These are phyloP conservation scores for Aspergillus cejpii DNA, from an alignment of 2,329 filamentous ascomycete species.

Conservation along the genomic window DNA sequence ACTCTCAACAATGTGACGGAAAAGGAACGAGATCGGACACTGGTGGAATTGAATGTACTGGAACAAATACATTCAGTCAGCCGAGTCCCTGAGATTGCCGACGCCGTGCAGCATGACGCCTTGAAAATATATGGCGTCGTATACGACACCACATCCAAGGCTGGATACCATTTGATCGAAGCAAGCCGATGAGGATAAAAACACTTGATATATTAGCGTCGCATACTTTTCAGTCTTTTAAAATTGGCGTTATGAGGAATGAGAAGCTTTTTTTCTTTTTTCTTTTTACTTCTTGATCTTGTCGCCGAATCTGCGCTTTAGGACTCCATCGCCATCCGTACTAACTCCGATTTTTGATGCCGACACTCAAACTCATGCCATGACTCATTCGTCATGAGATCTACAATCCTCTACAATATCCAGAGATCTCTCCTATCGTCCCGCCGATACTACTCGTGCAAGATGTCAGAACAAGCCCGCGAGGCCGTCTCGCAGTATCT, in stretches of 20 bases:
- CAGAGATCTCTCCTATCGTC: too few species aligned
- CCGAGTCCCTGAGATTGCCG: conserved; percentile 10
- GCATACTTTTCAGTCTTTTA: too few species aligned
- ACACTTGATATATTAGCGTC: too few species aligned
- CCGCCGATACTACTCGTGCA: not conserved
- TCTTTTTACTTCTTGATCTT: too few species aligned
- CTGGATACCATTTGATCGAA: not conserved
- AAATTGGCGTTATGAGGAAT: too few species aligned
- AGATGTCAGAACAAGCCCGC: not conserved
- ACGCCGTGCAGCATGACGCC: conserved; percentile 6
- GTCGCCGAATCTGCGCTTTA: too few species aligned
- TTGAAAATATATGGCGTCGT: conserved; percentile 16
- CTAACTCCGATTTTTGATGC: not conserved
- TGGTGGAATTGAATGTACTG: conserved; percentile 19
- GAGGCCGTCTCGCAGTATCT: conserved; percentile 6
- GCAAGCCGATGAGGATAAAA: not conserved
- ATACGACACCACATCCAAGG: conserved; percentile 7
- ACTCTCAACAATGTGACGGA: conserved; percentile 9
- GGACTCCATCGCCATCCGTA: not conserved
- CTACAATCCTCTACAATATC: too few species aligned
- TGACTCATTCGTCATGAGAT: too few species aligned
- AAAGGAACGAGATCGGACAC: conserved; percentile 10
- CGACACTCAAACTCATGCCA: too few species aligned
- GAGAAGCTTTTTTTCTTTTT: too few species aligned
- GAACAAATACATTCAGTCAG: conserved; percentile 16